Percentiles rank a stretch among this genome's conserved stretches.
phyloP scores from a whole-genome alignment of 2,329 filamentous ascomycete species.

The Xylariaceae sp. region DNA sequence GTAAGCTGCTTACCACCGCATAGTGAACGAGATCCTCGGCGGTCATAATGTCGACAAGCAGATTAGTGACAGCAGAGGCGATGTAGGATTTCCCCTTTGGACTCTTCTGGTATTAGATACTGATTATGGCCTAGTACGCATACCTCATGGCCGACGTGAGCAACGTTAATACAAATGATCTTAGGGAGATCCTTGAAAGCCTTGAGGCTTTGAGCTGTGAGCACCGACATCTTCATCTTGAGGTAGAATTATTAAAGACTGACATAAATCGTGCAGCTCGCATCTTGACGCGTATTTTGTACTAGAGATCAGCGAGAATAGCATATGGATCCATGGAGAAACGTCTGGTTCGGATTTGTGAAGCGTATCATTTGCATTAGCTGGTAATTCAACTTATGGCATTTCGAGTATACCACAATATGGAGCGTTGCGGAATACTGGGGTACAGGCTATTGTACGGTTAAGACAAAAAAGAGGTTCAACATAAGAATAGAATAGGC shows the following conservation, averaged over 20 bases:
- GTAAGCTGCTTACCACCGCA: constrained; percentile 17
- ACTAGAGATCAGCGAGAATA: constrained; percentile 35
- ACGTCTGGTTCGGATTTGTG: constrained; percentile 16
- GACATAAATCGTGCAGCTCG: constrained; percentile 37
- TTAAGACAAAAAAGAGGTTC: constrained; percentile 16
- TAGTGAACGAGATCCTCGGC: constrained; percentile 91
- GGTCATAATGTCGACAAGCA: constrained; percentile 99
- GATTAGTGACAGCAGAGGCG: constrained; percentile 92
- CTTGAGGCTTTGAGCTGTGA: constrained; percentile 82
- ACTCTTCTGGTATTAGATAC: not conserved
- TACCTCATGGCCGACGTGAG: constrained; percentile 99
- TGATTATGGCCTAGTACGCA: constrained; percentile 62
- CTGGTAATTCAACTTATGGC: constrained; percentile 30
- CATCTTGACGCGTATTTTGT: constrained; percentile 48
- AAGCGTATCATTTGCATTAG: constrained; percentile 18
- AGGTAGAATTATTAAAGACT: constrained; percentile 12
- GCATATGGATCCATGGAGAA: constrained; percentile 4
- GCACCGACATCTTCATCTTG: constrained; percentile 40
- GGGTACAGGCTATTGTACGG: constrained; percentile 14
- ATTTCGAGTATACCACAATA: constrained; percentile 7
- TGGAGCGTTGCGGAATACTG: not conserved
- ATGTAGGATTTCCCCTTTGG: constrained; percentile 59
- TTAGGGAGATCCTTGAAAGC: constrained; percentile 83
- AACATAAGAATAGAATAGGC: constrained; percentile 28
- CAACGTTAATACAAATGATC: constrained; percentile 77